These are phyloP conservation scores for Psilocybe mexicana DNA, from an alignment of 1,284 basidiomycete genomes.

Conservation along the genomic window DNA sequence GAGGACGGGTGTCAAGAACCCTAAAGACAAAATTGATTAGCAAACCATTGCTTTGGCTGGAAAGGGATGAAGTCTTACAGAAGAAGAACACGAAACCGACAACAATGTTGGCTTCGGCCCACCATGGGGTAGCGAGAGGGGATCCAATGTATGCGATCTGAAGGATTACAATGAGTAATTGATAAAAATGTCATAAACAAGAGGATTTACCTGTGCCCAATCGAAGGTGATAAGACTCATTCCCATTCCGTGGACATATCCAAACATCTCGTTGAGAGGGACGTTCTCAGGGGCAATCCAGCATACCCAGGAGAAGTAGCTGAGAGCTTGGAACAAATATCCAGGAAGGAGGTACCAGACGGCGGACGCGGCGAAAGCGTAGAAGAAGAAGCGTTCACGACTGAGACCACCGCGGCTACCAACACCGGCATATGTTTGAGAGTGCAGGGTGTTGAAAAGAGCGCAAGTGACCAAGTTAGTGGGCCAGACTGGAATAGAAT, in stretches of 20 bases:
- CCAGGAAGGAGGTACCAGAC: conserved; percentile 75
- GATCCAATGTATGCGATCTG: conserved; percentile 57
- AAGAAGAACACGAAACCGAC: conserved; percentile 79
- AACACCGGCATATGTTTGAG: conserved; percentile 61
- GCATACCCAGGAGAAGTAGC: conserved; percentile 67
- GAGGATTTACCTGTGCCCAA: conserved; percentile 52
- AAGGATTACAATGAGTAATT: background rate
- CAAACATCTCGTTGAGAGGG: conserved; percentile 77
- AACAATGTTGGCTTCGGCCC: conserved; percentile 81
- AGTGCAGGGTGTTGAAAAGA: conserved; percentile 78
- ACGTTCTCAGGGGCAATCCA: conserved; percentile 66
- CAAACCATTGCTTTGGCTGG: conserved; percentile 26
- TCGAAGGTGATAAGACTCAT: conserved; percentile 74
- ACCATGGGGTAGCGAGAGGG: conserved; percentile 67
- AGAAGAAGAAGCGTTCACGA: conserved; percentile 77
- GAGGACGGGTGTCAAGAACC: conserved; percentile 69
- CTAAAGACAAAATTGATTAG: conserved; percentile 25
- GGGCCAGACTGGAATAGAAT: conserved; percentile 70
- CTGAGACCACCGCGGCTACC: conserved; percentile 67
- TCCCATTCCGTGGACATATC: conserved; percentile 77
- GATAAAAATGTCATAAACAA: background rate
- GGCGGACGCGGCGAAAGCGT: conserved; percentile 57
- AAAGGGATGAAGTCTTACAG: conserved; percentile 43
- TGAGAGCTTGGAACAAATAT: conserved; percentile 72
- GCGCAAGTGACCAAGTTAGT: conserved; percentile 81